These are phyloP conservation scores for Capsaspora owczarzaki DNA, from an alignment of 78 protist genomes.

Conservation along the genomic window DNA sequence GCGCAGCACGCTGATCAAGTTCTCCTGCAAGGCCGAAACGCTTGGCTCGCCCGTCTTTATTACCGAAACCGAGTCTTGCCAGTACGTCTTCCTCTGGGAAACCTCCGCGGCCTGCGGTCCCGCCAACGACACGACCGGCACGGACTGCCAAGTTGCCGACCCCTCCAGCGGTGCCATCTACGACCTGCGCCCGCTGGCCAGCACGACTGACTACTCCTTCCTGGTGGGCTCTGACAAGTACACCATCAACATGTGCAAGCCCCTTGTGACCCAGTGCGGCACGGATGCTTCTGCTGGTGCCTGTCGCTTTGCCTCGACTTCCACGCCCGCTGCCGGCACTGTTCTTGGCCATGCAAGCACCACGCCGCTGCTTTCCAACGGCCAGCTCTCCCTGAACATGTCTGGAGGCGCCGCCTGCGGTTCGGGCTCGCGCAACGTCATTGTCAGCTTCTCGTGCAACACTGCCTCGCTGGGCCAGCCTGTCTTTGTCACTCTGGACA, in stretches of 20 bases:
- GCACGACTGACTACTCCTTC: no score
- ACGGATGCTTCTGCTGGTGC: no score
- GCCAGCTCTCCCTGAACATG: background rate
- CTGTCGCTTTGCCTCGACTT: no score
- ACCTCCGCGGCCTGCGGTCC: slow-evolving; percentile 1
- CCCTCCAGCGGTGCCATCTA: no score
- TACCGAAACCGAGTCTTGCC: background rate
- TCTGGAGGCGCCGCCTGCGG: background rate
- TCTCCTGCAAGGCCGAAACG: background rate
- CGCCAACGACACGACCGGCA: background rate
- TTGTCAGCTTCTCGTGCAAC: background rate
- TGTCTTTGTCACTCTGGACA: background rate
- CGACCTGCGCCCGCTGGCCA: background rate
- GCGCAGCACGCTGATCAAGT: background rate
- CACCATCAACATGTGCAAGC: background rate
- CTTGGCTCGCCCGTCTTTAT: background rate
- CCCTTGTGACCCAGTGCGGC: no score
- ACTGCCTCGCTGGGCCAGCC: background rate
- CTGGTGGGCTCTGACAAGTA: background rate
- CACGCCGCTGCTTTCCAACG: background rate
- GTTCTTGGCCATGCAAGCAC: no score
- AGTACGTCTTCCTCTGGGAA: background rate
- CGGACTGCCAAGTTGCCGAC: background rate
- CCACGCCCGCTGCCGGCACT: no score
- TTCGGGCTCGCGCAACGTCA: background rate